A percentile compares a stretch with the other conserved stretches of the same genome.
Evolutionary conservation across 2,329 filamentous ascomycete genomes (phyloP).

Genomic region (Aurifilum marmelostoma): DNA sequence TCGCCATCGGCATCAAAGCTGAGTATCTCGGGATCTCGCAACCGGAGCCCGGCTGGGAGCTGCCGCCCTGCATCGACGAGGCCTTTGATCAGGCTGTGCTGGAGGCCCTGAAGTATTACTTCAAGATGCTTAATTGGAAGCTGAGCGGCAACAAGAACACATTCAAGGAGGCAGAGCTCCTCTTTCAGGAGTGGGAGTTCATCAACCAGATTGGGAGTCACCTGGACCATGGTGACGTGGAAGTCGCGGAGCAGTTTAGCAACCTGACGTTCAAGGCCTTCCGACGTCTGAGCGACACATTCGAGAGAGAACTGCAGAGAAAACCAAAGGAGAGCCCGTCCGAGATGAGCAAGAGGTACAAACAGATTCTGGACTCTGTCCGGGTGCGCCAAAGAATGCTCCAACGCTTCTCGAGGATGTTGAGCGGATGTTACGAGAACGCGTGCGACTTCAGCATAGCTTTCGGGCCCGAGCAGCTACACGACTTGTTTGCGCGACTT

Average conservation of each 20-base stretch:
- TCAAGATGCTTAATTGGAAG: constrained; percentile 98
- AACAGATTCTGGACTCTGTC: constrained; percentile 91
- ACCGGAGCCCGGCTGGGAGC: constrained; percentile 89
- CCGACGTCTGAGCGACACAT: constrained; percentile 83
- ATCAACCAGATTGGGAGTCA: constrained; percentile 91
- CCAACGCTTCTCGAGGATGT: constrained; percentile 88
- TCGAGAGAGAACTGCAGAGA: constrained; percentile 86
- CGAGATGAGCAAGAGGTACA: constrained; percentile 97
- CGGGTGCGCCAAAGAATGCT: constrained; percentile 95
- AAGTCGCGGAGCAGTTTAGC: constrained; percentile 97
- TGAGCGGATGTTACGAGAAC: constrained; percentile 95
- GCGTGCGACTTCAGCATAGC: constrained; percentile 92
- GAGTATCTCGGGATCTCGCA: constrained; percentile 83
- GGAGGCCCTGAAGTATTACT: constrained; percentile 95
- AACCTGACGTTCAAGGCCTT: constrained; percentile 92
- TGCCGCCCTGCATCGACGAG: constrained; percentile 95
- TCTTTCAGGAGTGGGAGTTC: constrained; percentile 98
- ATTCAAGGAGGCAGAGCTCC: constrained; percentile 96
- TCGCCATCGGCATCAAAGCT: constrained; percentile 90
- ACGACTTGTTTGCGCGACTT: constrained; percentile 79
- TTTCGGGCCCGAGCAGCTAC: constrained; percentile 66
- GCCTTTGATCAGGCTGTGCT: constrained; percentile 91
- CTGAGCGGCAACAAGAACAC: constrained; percentile 97
- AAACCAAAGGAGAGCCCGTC: constrained; percentile 80
- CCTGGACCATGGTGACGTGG: constrained; percentile 90